Evolutionary conservation across 202 grass and related monocot genomes (phyloP), one percentile per base, ranked within the genome.

Genomic region (Setaria italica): DNA sequence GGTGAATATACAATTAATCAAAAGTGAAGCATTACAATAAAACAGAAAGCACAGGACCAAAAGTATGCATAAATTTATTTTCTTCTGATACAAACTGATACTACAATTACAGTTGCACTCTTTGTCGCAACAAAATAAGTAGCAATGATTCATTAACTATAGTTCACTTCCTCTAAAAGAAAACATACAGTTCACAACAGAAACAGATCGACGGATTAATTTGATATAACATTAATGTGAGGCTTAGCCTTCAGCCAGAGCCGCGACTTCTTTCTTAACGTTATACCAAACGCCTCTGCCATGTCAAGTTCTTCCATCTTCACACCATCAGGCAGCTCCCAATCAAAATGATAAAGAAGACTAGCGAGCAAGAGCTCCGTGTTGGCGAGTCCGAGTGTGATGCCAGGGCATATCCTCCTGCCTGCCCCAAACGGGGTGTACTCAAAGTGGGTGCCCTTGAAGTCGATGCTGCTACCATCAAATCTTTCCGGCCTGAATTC

Each of bases 401-500:
- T 32, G 2, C 79, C 79, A 3, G 62, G 79, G 65, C 79, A 82
- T 0, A 82, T 82, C 13, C 79, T 45, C 0, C 79, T 68, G 1
- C 79, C 80, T 0, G 80, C 50, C 0, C 80, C 66, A 4, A 82
- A 82, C 1, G 80, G 80, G 7, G 57, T 21, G 21, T 9, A 72
- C 80, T 72, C 80, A 2, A 82, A 82, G 16, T 72, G 2, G 0
- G 41, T 45, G 2, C 80, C 80, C 8, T 3, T 82, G 11, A 71
- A 85, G 17, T 85, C 73, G 0, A 60, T 1, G 0, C 1, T 16
- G 0, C 12, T 48, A 0, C 4, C 58, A 2, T 85, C 21, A 14
- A 85, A 85, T 12, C 74, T 78, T 7, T 85, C 83, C 0, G 83
- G 53, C 50, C 3, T 78, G 21, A 78, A 85, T 5, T 29, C 39